Evolutionary conservation across 495 filamentous ascomycete genomes (phyloP).

Genomic region (Penicillium coprophilum): DNA sequence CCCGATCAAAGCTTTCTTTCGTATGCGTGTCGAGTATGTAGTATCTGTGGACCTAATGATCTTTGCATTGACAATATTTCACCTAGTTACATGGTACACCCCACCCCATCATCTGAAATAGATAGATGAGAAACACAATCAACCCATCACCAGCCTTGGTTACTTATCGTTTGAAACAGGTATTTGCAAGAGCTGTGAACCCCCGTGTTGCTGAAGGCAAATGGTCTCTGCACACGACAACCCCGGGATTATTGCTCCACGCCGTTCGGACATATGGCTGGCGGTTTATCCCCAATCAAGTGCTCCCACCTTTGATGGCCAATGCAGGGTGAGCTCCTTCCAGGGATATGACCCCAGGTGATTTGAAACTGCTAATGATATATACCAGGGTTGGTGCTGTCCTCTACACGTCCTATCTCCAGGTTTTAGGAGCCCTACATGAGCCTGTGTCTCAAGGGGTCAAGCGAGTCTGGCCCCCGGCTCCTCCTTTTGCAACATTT

Average conservation of each 20-base stretch:
- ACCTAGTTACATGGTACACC: conserved; percentile 58
- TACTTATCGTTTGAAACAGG: conserved; percentile 36
- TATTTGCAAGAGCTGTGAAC: conserved; percentile 67
- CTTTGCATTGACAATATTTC: conserved; percentile 21
- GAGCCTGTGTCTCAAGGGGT: conserved; percentile 65
- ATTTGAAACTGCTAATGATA: not conserved
- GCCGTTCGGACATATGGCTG: conserved; percentile 79
- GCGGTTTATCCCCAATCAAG: conserved; percentile 83
- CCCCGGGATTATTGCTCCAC: conserved; percentile 74
- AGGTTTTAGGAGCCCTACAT: conserved; percentile 70
- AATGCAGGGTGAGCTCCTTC: conserved; percentile 60
- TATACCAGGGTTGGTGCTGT: conserved; percentile 68
- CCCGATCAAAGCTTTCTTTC: conserved; percentile 86
- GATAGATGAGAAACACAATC: conserved; percentile 13
- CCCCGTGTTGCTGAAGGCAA: conserved; percentile 54
- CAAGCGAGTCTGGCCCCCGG: conserved; percentile 75
- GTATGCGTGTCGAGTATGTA: conserved; percentile 80
- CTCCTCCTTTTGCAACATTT: conserved; percentile 64
- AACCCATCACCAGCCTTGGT: conserved; percentile 22
- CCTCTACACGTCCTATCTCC: conserved; percentile 85
- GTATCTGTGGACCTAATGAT: conserved; percentile 8
- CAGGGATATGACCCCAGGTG: not conserved
- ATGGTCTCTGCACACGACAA: conserved; percentile 73
- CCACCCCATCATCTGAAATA: not conserved
- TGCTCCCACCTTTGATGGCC: conserved; percentile 80